Conservation (phyloP, 345 rosid genomes). For the Angophora floribunda region DNA sequence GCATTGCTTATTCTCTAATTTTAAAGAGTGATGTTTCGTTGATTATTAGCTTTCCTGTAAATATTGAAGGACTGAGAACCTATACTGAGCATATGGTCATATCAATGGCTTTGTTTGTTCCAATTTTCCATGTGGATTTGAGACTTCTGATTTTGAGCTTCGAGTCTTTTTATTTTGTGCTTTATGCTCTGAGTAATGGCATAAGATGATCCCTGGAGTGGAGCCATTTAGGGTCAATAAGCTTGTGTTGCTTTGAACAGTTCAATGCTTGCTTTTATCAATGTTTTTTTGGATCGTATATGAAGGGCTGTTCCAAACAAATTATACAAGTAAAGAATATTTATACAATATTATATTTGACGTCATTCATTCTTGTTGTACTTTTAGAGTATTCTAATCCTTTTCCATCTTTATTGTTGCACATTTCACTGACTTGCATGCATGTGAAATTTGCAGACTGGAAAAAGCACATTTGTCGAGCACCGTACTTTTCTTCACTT, state of each 20-base stretch:
- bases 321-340: not conserved
- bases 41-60: not conserved
- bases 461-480: conserved; percentile 94
- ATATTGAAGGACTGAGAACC: not conserved
- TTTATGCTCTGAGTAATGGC: not conserved
- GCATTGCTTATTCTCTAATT: not conserved
- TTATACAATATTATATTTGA: not conserved
- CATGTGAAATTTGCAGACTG: conserved; percentile 44
- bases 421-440: not conserved
- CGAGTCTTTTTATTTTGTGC: not conserved
- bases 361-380: not conserved
- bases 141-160: not conserved
- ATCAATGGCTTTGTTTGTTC: not conserved
- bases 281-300: not conserved
- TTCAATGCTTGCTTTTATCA: not conserved
- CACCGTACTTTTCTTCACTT: conserved; percentile 96
- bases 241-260: not conserved
- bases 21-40: not conserved
- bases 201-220: not conserved
- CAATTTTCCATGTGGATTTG: not conserved
- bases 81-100: not conserved
- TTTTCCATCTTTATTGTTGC: not conserved
- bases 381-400: not conserved
- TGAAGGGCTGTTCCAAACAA: not conserved
- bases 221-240: not conserved